Evolutionary conservation across 176 grass and related monocot genomes (phyloP).

Genomic region (Aegilops longissima): DNA sequence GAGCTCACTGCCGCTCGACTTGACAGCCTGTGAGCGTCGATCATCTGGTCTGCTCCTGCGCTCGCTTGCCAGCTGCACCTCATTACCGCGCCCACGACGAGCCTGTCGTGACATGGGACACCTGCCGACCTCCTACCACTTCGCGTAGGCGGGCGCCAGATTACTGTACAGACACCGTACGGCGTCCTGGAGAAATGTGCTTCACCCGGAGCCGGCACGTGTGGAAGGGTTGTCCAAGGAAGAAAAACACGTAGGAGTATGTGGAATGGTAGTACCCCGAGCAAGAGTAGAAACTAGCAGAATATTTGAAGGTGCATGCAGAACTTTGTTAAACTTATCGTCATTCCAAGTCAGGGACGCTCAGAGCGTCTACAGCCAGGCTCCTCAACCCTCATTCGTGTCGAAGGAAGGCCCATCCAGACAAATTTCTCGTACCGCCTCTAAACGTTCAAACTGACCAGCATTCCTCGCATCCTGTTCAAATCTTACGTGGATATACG

Average conservation of each 20-base stretch:
- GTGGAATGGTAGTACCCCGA: background rate
- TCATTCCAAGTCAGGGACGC: too few species aligned
- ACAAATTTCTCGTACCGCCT: too few species aligned
- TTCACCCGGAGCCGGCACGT: background rate
- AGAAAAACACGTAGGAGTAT: background rate
- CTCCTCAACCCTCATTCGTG: too few species aligned
- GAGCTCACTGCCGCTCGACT: background rate
- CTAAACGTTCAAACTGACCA: too few species aligned
- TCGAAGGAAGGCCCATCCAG: too few species aligned
- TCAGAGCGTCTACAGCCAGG: too few species aligned
- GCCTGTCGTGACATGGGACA: constrained; percentile 13
- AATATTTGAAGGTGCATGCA: too few species aligned
- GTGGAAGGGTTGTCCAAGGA: background rate
- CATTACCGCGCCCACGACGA: background rate
- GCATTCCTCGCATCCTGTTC: too few species aligned
- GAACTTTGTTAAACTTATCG: too few species aligned
- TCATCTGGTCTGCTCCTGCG: background rate
- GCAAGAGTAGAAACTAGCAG: background rate
- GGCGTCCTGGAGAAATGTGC: background rate
- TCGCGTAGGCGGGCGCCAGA: background rate
- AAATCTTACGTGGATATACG: too few species aligned
- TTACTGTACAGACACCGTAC: background rate
- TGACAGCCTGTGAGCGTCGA: constrained; percentile 34
- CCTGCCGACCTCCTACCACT: background rate
- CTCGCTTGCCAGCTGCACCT: constrained; percentile 17